Evolutionary conservation across 1,139 yeast genomes (phyloP), one percentile per base, ranked within the genome.

Genomic region (Meyerozyma smithsonii): DNA sequence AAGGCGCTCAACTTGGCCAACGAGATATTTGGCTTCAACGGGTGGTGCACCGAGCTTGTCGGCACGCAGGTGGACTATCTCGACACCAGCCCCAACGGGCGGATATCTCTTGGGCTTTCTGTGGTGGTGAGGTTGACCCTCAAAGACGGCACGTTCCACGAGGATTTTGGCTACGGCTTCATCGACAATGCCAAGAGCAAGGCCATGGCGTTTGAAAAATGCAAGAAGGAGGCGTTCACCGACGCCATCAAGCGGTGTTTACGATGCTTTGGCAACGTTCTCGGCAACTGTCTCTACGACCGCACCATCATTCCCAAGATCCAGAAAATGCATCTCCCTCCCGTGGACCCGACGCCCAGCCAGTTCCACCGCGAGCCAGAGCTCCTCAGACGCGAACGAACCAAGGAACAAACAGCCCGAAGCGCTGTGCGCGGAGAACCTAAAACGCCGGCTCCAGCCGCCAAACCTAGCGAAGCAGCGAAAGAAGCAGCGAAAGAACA

Each of bases 81-180:
- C 40, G 94, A 84, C 52, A 79, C 79, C 26, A 72, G 71, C 39
- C 75, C 75, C 35, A 74, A 74, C 32, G 78, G 83, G 1, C 56
- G 77, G 37, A 74, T 68, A 42, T 73, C 79, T 19, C 65, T 84
- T 58, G 92, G 92, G 1, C 64, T 84, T 18, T 80, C 88, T 1
- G 82, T 82, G 10, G 77, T 81, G 25, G 87, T 85, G 1, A 64
- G 94, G 28, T 84, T 85, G 4, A 78, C 87, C 0, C 62, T 85
- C 37, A 76, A 77, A 46, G 87, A 83, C 56, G 95, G 95, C 0
- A 77, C 90, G 0, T 84, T 63, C 51, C 86, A 83, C 50, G 94
- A 85, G 52, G 95, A 85, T 61, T 77, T 84, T 36, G 95, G 95
- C 0, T 84, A 84, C 55, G 95, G 95, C 10, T 79, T 77, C 40